Evolutionary conservation across 2,329 filamentous ascomycete genomes (phyloP).

Genomic region (Fusarium pseudograminearum): DNA sequence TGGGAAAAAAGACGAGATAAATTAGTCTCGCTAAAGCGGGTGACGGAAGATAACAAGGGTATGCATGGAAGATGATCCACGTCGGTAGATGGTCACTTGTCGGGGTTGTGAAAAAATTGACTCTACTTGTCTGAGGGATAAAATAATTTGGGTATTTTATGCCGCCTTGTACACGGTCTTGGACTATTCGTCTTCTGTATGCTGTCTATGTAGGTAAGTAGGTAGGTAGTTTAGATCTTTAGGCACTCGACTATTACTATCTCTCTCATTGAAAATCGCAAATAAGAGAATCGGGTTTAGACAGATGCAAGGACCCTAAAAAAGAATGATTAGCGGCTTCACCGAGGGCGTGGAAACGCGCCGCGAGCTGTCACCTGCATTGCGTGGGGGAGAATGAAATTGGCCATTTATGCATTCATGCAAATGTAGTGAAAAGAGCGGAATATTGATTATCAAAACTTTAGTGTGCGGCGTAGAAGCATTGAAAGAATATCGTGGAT

Average conservation of each 20-base stretch:
- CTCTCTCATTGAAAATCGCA: constrained; percentile 25
- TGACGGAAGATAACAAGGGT: constrained; percentile 26
- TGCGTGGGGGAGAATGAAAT: constrained; percentile 48
- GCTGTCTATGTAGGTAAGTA: too few species aligned
- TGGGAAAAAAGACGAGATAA: constrained; percentile 24
- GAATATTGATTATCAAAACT: constrained; percentile 32
- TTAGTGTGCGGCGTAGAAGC: constrained; percentile 16
- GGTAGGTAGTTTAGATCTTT: neutral
- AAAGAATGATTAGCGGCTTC: constrained; percentile 40
- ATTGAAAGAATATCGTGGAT: neutral
- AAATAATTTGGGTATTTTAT: neutral
- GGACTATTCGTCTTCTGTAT: neutral
- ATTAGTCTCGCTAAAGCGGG: constrained; percentile 12
- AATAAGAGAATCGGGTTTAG: constrained; percentile 29
- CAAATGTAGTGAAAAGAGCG: constrained; percentile 14
- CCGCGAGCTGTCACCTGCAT: constrained; percentile 44
- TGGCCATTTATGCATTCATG: constrained; percentile 50
- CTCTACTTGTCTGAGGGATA: neutral
- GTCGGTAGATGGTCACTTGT: constrained; percentile 9
- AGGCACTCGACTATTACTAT: constrained; percentile 23
- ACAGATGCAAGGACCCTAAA: constrained; percentile 28
- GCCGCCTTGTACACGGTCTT: neutral
- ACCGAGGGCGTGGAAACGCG: constrained; percentile 50
- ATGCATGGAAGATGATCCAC: constrained; percentile 36
- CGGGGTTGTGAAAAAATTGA: neutral